Percentiles rank a stretch among this genome's conserved stretches.
Evolutionary conservation across 2,329 filamentous ascomycete species (phyloP).

Genomic region (Trichoderma atroviride): DNA sequence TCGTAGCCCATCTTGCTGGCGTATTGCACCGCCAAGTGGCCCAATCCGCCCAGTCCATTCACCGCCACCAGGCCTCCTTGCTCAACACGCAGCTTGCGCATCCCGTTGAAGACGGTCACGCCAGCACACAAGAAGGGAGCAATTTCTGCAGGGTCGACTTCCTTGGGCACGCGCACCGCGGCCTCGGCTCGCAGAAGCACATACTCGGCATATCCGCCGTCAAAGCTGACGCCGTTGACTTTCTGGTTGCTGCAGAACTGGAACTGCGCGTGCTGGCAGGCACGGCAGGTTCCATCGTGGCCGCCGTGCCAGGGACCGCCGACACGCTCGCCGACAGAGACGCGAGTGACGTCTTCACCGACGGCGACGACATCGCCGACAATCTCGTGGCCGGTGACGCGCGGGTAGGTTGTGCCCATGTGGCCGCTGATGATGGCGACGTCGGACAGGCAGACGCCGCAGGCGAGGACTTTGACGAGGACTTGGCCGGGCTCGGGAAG

Average conservation of each 20-base stretch:
- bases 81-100: constrained; percentile 57
- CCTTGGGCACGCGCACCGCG: constrained; percentile 56
- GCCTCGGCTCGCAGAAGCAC: constrained; percentile 62
- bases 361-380: constrained; percentile 66
- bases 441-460: constrained; percentile 72
- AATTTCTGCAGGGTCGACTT: constrained; percentile 53
- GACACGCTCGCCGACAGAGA: constrained; percentile 64
- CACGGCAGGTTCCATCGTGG: constrained; percentile 62
- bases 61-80: constrained; percentile 57
- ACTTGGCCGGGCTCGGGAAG: constrained; percentile 61
- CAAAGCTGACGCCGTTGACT: constrained; percentile 66
- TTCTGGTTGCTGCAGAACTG: constrained; percentile 67
- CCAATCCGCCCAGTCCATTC: constrained; percentile 74
- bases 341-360: constrained; percentile 56
- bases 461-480: constrained; percentile 71
- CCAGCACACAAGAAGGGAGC: constrained; percentile 67
- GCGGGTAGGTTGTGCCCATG: constrained; percentile 60
- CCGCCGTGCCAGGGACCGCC: constrained; percentile 55
- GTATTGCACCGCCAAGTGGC: constrained; percentile 77
- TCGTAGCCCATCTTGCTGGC: constrained; percentile 75
- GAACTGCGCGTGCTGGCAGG: constrained; percentile 65
- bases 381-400: constrained; percentile 70
- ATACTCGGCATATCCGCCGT: constrained; percentile 72
- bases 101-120: constrained; percentile 64
- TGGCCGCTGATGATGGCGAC: constrained; percentile 48